Evolutionary conservation across 495 filamentous ascomycete species (phyloP).

Genomic region (Aspergillus homomorphus): DNA sequence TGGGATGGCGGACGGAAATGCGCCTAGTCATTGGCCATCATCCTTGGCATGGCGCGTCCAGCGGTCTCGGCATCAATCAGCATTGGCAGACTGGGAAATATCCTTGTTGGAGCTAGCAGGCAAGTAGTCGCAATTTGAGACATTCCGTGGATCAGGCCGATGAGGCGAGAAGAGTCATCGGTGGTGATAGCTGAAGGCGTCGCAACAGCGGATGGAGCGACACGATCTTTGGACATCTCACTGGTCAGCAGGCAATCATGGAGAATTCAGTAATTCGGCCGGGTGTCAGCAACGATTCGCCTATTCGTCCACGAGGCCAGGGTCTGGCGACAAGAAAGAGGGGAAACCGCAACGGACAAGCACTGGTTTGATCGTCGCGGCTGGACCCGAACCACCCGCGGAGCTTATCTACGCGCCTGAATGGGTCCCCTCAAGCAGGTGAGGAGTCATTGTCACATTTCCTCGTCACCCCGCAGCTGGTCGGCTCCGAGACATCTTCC

Average conservation of each 20-base stretch:
- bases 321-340: conserved; percentile 12
- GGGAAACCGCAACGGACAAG: conserved; percentile 18
- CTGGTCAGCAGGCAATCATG: background rate
- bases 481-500: background rate
- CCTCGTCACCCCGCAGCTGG: conserved; percentile 3
- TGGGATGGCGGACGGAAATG: conserved; percentile 16
- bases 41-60: conserved; percentile 42
- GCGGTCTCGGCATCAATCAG: background rate
- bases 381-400: conserved; percentile 23
- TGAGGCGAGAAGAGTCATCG: background rate
- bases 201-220: background rate
- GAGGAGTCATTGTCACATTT: conserved; percentile 2
- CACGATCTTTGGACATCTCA: background rate
- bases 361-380: conserved; percentile 33
- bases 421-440: conserved; percentile 8
- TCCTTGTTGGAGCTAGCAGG: background rate
- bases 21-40: conserved; percentile 19
- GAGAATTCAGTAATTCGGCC: background rate
- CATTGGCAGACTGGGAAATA: background rate
- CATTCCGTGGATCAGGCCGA: background rate
- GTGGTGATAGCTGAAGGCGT: background rate
- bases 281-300: background rate
- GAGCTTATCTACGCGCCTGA: conserved; percentile 27
- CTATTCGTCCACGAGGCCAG: background rate
- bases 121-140: background rate